phyloP scores from a whole-genome alignment of 2,329 filamentous ascomycete genomes.

The Huntiella omanensis region DNA sequence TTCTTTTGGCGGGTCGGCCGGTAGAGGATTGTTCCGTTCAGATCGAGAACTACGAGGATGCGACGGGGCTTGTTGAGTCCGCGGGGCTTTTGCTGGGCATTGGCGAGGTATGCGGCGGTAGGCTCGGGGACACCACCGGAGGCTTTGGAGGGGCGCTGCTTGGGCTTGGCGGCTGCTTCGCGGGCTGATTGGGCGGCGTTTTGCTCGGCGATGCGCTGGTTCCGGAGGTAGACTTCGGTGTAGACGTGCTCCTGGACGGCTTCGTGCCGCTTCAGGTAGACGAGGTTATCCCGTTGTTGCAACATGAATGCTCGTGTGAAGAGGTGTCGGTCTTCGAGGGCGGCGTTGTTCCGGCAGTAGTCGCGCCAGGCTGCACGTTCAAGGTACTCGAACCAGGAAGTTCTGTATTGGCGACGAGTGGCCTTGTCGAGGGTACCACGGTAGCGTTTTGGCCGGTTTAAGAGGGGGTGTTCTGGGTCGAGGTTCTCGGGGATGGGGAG shows the following conservation, averaged over 20 bases:
- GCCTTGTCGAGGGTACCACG: not conserved
- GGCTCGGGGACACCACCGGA: conserved; percentile 45
- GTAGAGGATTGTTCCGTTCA: conserved; percentile 78
- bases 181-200: not conserved
- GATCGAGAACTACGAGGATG: conserved; percentile 70
- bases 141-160: conserved; percentile 7
- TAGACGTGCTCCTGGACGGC: not conserved
- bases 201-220: not conserved
- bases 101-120: conserved; percentile 38
- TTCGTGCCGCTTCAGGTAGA: not conserved
- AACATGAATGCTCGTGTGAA: not conserved
- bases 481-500: too few relatives aligned
- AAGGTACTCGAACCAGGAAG: not conserved
- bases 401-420: not conserved
- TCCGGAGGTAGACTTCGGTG: not conserved
- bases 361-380: not conserved
- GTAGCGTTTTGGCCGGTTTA: not conserved
- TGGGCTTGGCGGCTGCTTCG: not conserved
- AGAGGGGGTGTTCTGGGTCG: too few relatives aligned
- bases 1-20: conserved; percentile 34
- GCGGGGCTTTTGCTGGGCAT: conserved; percentile 27
- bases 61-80: conserved; percentile 30
- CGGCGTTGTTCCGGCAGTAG: not conserved
- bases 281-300: not conserved
- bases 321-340: not conserved